Conservation (phyloP, 257 asterid genomes). For the Marsdenia floribunda region DNA sequence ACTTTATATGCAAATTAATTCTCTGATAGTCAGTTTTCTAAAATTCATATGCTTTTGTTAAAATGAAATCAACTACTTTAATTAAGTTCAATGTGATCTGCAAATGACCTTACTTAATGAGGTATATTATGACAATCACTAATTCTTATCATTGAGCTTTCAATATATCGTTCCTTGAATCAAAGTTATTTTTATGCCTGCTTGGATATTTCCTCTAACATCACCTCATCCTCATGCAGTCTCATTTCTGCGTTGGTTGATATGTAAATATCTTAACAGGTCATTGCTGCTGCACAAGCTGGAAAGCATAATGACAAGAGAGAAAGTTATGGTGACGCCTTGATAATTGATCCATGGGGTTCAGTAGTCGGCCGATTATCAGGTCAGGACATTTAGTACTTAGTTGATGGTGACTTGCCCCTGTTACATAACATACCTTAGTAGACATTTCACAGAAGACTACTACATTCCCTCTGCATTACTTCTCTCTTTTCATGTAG, state of each 20-base stretch:
- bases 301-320: constrained; percentile 76
- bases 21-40: neutral
- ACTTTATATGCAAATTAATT: neutral
- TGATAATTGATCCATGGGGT: constrained; percentile 98
- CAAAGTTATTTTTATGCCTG: no score
- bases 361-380: constrained; percentile 56
- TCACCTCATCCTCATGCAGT: neutral
- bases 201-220: neutral
- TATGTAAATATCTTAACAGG: constrained; percentile 25
- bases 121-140: neutral
- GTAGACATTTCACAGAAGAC: neutral
- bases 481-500: neutral
- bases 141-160: neutral
- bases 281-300: constrained; percentile 89
- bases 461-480: no score
- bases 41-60: neutral
- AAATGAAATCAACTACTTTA: neutral
- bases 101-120: neutral
- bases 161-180: neutral
- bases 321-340: constrained; percentile 79
- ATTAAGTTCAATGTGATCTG: neutral
- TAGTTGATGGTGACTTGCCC: neutral
- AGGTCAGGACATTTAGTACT: constrained; percentile 27
- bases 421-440: neutral
- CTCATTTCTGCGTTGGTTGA: neutral